Percentiles rank a stretch among this genome's conserved stretches.
Evolutionary conservation across 805 yeast genomes (phyloP).

Genomic region (Metschnikowia cerradonensis): DNA sequence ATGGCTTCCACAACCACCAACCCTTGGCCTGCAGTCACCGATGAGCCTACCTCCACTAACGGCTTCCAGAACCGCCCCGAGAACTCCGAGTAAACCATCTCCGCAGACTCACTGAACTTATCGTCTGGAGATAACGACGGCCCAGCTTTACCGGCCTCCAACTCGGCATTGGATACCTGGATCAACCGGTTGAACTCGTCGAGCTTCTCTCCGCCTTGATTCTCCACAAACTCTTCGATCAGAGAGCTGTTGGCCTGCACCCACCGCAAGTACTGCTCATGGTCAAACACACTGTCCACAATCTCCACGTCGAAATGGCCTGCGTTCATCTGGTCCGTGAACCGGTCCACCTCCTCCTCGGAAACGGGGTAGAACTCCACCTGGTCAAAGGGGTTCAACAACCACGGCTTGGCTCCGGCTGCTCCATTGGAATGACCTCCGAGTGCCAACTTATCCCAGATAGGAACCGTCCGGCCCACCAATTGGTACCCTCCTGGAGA

Average conservation of each 20-base stretch:
- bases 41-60: slow-evolving; percentile 72
- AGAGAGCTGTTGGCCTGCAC: slow-evolving; percentile 66
- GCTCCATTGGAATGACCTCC: slow-evolving; percentile 53
- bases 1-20: slow-evolving; percentile 92
- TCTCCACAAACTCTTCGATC: slow-evolving; percentile 61
- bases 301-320: slow-evolving; percentile 77
- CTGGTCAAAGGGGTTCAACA: slow-evolving; percentile 88
- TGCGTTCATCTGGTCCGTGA: slow-evolving; percentile 69
- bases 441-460: slow-evolving; percentile 90
- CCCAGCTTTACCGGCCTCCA: slow-evolving; percentile 48
- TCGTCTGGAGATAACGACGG: slow-evolving; percentile 44
- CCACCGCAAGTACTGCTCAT: slow-evolving; percentile 74
- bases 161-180: slow-evolving; percentile 73
- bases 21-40: slow-evolving; percentile 69
- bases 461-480: slow-evolving; percentile 94
- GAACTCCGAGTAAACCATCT: slow-evolving; percentile 84
- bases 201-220: slow-evolving; percentile 75
- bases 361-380: slow-evolving; percentile 89
- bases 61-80: slow-evolving; percentile 98
- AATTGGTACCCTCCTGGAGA: slow-evolving; percentile 98
- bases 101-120: slow-evolving; percentile 72
- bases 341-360: slow-evolving; percentile 73
- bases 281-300: slow-evolving; percentile 77
- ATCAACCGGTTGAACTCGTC: slow-evolving; percentile 84
- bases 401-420: slow-evolving; percentile 70